Conservation (phyloP, 169 alveolate species). For the Cryptosporidium viatorum region DNA sequence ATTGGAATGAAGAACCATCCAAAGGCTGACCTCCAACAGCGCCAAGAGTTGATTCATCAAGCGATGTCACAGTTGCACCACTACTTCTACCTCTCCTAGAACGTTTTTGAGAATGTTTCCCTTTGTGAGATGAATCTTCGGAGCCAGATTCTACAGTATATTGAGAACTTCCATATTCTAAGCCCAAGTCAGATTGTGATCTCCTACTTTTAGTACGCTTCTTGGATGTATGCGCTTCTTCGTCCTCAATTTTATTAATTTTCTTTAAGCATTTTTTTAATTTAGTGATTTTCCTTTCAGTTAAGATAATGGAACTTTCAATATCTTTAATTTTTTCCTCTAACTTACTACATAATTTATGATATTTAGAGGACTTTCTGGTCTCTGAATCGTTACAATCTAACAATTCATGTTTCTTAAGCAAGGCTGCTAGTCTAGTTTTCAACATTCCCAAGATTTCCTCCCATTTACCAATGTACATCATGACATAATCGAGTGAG, state of each 20-base stretch:
- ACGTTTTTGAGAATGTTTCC: neutral
- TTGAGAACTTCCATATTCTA: neutral
- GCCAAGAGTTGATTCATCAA: neutral
- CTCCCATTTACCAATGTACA: neutral
- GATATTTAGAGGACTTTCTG: neutral
- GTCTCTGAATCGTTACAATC: neutral
- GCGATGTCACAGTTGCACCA: neutral
- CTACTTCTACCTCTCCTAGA: neutral
- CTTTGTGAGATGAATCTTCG: neutral
- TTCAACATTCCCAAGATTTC: neutral
- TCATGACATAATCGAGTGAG: too few species aligned
- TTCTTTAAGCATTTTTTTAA: neutral
- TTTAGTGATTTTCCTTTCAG: neutral
- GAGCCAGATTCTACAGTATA: neutral
- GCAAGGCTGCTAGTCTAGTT: too few species aligned
- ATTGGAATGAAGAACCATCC: too few species aligned
- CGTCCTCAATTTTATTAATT: neutral
- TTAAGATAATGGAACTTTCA: neutral
- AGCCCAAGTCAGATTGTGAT: neutral
- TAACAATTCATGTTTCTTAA: neutral
- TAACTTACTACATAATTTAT: neutral
- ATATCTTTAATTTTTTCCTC: neutral
- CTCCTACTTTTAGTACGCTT: neutral
- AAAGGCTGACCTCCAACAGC: neutral
- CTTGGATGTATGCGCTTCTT: neutral